Evolutionary conservation across 2,329 filamentous ascomycete genomes (phyloP), one percentile per base, ranked within the genome.

Genomic region (Fusarium guadeloupense): DNA sequence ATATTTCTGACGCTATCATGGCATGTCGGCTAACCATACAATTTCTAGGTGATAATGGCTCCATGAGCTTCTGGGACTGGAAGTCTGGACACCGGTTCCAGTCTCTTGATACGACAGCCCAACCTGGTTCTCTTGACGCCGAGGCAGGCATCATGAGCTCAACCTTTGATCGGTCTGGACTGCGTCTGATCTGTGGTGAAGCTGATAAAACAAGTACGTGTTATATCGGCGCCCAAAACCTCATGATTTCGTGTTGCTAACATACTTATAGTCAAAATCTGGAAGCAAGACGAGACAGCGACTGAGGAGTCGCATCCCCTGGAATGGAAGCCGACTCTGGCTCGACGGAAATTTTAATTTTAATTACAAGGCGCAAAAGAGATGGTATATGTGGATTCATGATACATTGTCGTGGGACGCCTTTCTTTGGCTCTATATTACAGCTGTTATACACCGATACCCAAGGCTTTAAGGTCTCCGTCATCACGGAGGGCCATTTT

Each of bases 61-160:
- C 91, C 30, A 95, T 98, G 82, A 91, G 88, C 66, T 99, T 99
- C 81, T 99, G 93, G 91, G 96, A 99, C 75, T 99, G 95, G 95
- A 98, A 98, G 79, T 91, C 93, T 1, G 95, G 96, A 1, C 87
- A 99, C 74, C 85, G 90, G 41, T 99, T 95, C 80, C 95, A 99
- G 77, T 85, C 87, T 9, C 83, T 94, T 12, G 93, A 99, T 68
- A 96, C 92, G 4, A 92, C 92, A 8, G 95, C 95, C 1, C 95
- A 99, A 75, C 95, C 95, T 0, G 95, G 95, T 43, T 96, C 91
- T 16, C 80, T 99, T 20, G 93, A 98, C 70, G 95, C 95, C 6
- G 95, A 99, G 77, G 89, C 92, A 6, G 96, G 96, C 47, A 87
- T 99, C 67, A 97, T 99, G 89, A 92, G 90, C 72, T 93, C 91